Evolutionary conservation across 2,329 filamentous ascomycete genomes (phyloP).

Genomic region (Endothia cerciana): DNA sequence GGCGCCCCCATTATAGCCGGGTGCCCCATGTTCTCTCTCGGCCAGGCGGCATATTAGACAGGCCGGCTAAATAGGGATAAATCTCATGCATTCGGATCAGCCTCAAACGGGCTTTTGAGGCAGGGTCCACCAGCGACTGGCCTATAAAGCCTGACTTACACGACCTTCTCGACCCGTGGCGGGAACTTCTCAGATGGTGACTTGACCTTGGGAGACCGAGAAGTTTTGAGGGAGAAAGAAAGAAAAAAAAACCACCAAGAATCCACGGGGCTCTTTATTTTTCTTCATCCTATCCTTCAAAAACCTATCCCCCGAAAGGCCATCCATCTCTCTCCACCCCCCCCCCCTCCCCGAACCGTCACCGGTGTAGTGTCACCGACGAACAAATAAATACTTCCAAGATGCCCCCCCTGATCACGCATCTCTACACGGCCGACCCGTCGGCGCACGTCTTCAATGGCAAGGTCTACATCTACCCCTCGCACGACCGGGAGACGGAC

Average conservation of each 20-base stretch:
- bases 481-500: conserved; percentile 76
- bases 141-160: background rate
- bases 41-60: background rate
- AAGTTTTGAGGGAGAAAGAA: no score
- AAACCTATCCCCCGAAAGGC: no score
- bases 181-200: no score
- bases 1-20: no score
- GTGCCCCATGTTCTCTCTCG: background rate
- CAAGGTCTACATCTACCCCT: conserved; percentile 79
- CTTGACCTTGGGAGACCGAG: no score
- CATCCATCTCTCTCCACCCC: background rate
- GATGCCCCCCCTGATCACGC: conserved; percentile 68
- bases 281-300: no score
- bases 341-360: background rate
- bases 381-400: conserved; percentile 22
- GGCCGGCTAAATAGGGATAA: conserved; percentile 8
- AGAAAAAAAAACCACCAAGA: no score
- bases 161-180: background rate
- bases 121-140: background rate
- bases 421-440: conserved; percentile 79
- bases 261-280: no score
- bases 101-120: background rate
- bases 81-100: background rate
- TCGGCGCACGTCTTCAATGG: conserved; percentile 80
- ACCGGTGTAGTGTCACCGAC: background rate